Conservation (phyloP, 208 protist genomes). For the Vickermania spadyakhi region DNA sequence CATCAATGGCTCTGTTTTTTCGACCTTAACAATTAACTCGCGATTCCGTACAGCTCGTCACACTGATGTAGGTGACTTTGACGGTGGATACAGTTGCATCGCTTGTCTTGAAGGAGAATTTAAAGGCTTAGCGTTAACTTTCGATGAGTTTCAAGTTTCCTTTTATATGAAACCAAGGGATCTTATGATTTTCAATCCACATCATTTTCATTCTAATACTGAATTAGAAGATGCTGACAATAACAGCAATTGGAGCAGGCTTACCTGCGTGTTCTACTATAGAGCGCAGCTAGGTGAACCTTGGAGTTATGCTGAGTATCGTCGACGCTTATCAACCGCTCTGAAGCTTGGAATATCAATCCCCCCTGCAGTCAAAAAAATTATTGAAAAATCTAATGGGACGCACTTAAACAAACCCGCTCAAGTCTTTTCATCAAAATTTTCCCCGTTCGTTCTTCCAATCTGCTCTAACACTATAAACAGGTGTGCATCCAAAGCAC, state of each 20-base stretch:
- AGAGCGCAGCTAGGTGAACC: constrained; percentile 64
- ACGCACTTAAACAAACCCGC: constrained; percentile 49
- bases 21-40: constrained; percentile 87
- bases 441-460: constrained; percentile 46
- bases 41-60: constrained; percentile 85
- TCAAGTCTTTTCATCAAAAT: constrained; percentile 21
- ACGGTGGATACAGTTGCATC: constrained; percentile 79
- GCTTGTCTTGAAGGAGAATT: constrained; percentile 80
- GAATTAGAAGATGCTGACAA: constrained; percentile 48
- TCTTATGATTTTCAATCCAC: constrained; percentile 87
- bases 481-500: constrained; percentile 18
- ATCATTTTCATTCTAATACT: constrained; percentile 89
- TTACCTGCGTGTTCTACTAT: constrained; percentile 90
- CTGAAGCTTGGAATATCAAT: constrained; percentile 7
- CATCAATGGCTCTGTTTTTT: constrained; percentile 82
- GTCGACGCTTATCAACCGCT: constrained; percentile 34
- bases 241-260: constrained; percentile 41
- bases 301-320: constrained; percentile 59
- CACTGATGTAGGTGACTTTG: constrained; percentile 87
- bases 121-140: constrained; percentile 57
- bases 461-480: constrained; percentile 14
- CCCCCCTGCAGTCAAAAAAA: constrained; percentile 8
- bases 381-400: constrained; percentile 57
- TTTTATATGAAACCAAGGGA: constrained; percentile 71
- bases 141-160: constrained; percentile 70